Base-by-base conservation (phyloP, 2,329 filamentous ascomycete species). In the Juglanconis oblonga region DNA sequence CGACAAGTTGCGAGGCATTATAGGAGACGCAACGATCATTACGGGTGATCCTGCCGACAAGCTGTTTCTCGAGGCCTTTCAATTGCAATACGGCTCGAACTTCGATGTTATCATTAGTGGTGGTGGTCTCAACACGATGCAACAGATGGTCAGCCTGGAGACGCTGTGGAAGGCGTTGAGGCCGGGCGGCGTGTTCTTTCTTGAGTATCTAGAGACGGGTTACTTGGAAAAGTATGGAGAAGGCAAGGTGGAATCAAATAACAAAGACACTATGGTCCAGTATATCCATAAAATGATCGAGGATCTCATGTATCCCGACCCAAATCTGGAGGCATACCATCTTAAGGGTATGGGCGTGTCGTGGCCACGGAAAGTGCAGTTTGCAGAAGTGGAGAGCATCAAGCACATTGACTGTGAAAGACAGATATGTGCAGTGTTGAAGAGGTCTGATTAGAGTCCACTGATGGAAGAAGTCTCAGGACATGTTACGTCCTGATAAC, bases 31-130 rank as follows among this genome's bases (percentile, higher is more conserved):
- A 1, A 76, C 73, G 32, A 72, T 78, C 45, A 76, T 73, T 62
- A 65, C 71, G 5, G 74, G 77, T 3, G 73, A 78, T 57, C 76
- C 77, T 54, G 73, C 72, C 6, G 71, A 77, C 54, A 62, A 65
- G 3, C 50, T 54, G 0, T 76, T 77, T 52, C 69, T 79, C n/a
- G 59, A 71, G 6, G 59, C 66, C 5, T 75, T 77, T 62, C 64
- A 74, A 38, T 53, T 59, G 10, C 65, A 73, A 45, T 64, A 71
- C 0, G 74, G 73, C 17, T 63, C 64, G 5, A 67, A 70, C 29
- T 77, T 77, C 47, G 76, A 78, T 61, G 62, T 78, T 38, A 73
- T 79, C 47, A 67, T 78, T 45, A 74, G 77, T 52, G 74, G 76
- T 56, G 74, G 74, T 3, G 73, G 73, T 1, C 74, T 76, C 53